Percentiles rank a stretch among this genome's conserved stretches.
These are phyloP conservation scores for Ustilago vetiveriae DNA, from an alignment of 1,284 basidiomycete species.

Conservation along the genomic window DNA sequence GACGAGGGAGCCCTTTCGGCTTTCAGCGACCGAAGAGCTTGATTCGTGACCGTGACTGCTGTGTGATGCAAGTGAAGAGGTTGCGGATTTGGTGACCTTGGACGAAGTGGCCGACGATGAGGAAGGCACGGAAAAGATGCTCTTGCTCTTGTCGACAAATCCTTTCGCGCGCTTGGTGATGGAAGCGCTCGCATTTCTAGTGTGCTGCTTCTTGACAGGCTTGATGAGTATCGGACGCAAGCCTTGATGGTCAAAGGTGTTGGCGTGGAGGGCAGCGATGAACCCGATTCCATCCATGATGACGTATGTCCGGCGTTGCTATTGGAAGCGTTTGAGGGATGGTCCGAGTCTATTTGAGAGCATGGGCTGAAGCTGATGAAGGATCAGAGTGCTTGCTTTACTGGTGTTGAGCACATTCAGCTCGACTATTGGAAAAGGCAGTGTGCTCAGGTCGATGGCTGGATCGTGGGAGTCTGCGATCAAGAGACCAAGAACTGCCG, in stretches of 20 bases:
- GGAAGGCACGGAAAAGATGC: slow-evolving; percentile 10
- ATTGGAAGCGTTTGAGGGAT: no score
- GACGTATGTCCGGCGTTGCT: background rate
- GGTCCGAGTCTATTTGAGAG: no score
- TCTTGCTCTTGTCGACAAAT: slow-evolving; percentile 19
- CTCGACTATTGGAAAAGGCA: no score
- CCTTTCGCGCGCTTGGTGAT: slow-evolving; percentile 7
- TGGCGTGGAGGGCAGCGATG: slow-evolving; percentile 22
- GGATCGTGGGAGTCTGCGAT: no score
- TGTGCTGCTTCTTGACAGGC: slow-evolving; percentile 1
- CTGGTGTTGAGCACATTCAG: no score
- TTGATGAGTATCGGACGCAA: background rate
- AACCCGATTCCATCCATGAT: slow-evolving; percentile 27
- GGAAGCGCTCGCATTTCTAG: slow-evolving; percentile 1
- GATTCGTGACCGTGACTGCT: background rate
- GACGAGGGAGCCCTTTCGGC: background rate
- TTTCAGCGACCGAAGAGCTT: background rate
- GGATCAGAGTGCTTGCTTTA: no score
- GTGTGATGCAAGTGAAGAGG: background rate
- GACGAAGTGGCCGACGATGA: background rate
- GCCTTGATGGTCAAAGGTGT: background rate
- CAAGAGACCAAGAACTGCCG: no score
- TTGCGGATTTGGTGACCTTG: background rate
- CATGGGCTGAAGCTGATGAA: no score
- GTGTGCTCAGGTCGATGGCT: no score